phyloP scores from a whole-genome alignment of 495 filamentous ascomycete species.

The Hypoxylon rickii region DNA sequence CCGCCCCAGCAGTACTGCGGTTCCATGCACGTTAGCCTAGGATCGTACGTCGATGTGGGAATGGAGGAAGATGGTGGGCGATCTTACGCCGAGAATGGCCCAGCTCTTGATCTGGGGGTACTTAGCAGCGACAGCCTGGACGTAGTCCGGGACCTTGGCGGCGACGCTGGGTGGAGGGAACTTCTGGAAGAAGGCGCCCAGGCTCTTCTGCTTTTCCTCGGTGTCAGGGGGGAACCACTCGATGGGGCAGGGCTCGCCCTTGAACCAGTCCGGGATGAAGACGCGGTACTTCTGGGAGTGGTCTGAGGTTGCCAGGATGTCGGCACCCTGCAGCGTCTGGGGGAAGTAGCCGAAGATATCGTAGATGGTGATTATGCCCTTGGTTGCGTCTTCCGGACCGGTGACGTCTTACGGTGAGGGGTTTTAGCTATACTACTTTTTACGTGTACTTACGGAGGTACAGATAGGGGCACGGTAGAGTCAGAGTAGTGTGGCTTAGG shows the following conservation, averaged over 20 bases:
- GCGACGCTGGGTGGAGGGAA: conserved; percentile 66
- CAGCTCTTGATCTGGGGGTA: conserved; percentile 70
- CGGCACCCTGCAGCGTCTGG: conserved; percentile 71
- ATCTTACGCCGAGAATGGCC: conserved; percentile 75
- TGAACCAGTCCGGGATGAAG: conserved; percentile 73
- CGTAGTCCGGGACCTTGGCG: conserved; percentile 63
- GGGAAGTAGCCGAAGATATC: conserved; percentile 77
- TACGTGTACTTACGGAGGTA: not conserved
- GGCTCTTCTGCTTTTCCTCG: conserved; percentile 74
- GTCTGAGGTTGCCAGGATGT: conserved; percentile 66
- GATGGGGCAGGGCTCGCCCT: conserved; percentile 60
- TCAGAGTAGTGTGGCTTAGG: too few relatives aligned
- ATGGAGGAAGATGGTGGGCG: not conserved
- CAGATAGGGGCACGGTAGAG: too few relatives aligned
- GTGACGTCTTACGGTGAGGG: conserved; percentile 57
- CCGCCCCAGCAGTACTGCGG: conserved; percentile 86
- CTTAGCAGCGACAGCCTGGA: conserved; percentile 60
- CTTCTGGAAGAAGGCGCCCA: conserved; percentile 77
- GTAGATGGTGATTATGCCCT: conserved; percentile 65
- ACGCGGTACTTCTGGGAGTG: conserved; percentile 62
- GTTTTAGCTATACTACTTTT: conserved; percentile 1
- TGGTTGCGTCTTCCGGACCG: conserved; percentile 60
- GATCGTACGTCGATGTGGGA: too few relatives aligned
- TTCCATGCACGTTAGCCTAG: not conserved
- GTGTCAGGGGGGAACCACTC: conserved; percentile 76